Conservation (phyloP, 768 basidiomycete genomes). For the Boletus rex-veris region DNA sequence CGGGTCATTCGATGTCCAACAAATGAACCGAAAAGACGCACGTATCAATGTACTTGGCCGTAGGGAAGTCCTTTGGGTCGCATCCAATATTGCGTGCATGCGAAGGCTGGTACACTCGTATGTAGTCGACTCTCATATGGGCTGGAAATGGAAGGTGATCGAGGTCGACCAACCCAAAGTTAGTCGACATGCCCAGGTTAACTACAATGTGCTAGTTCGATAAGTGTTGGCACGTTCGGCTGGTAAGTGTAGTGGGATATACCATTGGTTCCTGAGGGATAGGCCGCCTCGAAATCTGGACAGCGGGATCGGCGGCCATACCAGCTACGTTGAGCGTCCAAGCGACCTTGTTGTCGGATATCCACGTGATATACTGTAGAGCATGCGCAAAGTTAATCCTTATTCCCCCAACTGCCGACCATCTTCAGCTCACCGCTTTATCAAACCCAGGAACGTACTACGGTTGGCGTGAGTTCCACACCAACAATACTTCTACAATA, state of each 20-base stretch:
- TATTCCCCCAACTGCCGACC: background rate
- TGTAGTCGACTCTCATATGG: constrained; percentile 49
- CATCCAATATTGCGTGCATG: constrained; percentile 69
- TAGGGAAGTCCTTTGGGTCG: constrained; percentile 63
- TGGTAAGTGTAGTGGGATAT: constrained; percentile 14
- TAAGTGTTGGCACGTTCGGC: background rate
- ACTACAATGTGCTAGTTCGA: constrained; percentile 46
- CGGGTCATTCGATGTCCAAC: background rate
- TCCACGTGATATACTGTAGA: constrained; percentile 79
- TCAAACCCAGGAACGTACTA: constrained; percentile 57
- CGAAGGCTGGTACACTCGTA: constrained; percentile 70
- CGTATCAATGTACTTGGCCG: constrained; percentile 66
- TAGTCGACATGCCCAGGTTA: constrained; percentile 58
- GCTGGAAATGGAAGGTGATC: constrained; percentile 49
- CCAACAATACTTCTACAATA: background rate
- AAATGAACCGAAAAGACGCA: constrained; percentile 28
- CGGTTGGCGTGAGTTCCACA: background rate
- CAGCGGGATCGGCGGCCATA: constrained; percentile 56
- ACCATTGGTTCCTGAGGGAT: constrained; percentile 88
- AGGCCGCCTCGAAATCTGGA: constrained; percentile 62
- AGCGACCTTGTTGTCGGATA: constrained; percentile 58
- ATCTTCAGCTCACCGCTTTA: constrained; percentile 44
- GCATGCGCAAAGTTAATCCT: background rate
- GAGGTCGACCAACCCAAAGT: constrained; percentile 58
- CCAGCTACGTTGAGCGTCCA: constrained; percentile 77